A percentile compares a stretch with the other conserved stretches of the same genome.
Evolutionary conservation across 768 basidiomycete genomes (phyloP).

Genomic region (Hirschioporus abietinus): DNA sequence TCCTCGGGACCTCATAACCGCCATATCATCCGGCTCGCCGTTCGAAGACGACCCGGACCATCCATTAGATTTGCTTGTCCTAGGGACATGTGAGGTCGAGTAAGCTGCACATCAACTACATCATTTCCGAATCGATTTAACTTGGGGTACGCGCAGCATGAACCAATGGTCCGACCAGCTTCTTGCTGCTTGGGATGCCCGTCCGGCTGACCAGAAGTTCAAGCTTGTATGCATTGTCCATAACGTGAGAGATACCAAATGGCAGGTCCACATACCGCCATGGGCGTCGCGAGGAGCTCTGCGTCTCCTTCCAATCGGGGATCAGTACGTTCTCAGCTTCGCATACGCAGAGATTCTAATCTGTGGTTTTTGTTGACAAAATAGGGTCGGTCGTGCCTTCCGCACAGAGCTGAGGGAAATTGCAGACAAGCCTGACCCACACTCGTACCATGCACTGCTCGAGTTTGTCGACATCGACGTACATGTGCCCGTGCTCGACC

Average conservation of each 20-base stretch:
- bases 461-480: slow-evolving; percentile 33
- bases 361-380: neutral
- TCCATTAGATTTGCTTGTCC: slow-evolving; percentile 31
- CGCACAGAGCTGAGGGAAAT: slow-evolving; percentile 23
- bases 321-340: slow-evolving; percentile 29
- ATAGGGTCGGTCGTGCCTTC: slow-evolving; percentile 29
- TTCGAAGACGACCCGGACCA: slow-evolving; percentile 19
- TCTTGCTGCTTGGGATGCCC: slow-evolving; percentile 31
- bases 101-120: slow-evolving; percentile 15
- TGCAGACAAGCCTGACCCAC: slow-evolving; percentile 27
- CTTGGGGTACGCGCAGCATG: slow-evolving; percentile 17
- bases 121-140: neutral
- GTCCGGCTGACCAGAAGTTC: slow-evolving; percentile 32
- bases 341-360: too few relatives aligned
- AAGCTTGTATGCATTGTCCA: slow-evolving; percentile 39
- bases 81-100: slow-evolving; percentile 42
- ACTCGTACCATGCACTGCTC: slow-evolving; percentile 25
- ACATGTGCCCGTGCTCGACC: slow-evolving; percentile 30
- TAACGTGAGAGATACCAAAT: slow-evolving; percentile 24
- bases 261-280: slow-evolving; percentile 28
- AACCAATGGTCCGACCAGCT: slow-evolving; percentile 23
- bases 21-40: neutral
- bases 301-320: slow-evolving; percentile 32
- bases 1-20: slow-evolving; percentile 22
- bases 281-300: slow-evolving; percentile 35